Evolutionary conservation across 2,329 filamentous ascomycete genomes (phyloP), one percentile per base, ranked within the genome.

Genomic region (Raffaelea deltoideospora): DNA sequence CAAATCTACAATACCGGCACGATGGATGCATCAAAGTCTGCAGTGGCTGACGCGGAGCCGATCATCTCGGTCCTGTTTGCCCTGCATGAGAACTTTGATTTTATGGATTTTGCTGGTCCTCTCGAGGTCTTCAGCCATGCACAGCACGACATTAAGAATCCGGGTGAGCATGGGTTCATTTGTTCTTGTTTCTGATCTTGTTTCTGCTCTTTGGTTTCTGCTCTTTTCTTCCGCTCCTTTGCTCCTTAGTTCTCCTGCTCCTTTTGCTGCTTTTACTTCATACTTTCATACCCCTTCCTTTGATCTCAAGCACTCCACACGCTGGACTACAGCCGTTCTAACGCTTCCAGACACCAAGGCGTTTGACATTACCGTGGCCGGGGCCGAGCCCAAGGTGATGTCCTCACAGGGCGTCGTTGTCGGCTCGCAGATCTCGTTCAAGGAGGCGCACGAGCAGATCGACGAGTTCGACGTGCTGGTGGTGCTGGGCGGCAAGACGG

Each of bases 391-490:
- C 48, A 64, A 69, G 56, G 61, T 72, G 31, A 51, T 74, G 35
- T 72, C 69, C 20, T 54, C 60, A 30, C 65, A 85, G 56, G 81
- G 81, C 46, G 69, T 79, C 51, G 65, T 75, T 48, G 63, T 90
- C 56, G 72, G 72, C 50, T 75, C 80, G 43, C 78, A 90, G 58
- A 76, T 87, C 56, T 67, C 75, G 53, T 85, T 72, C 66, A 79
- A 81, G 52, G 81, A 88, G 52, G 83, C 82, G 43, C 69, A 84
- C 58, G 72, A 83, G 41, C 66, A 67, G 47, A 70, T 86, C 34
- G 63, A 76, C 46, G 79, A 86, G 45, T 87, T 81, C 54, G 84
- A 92, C 55, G 67, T 90, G 43, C 67, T 92, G 47, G 67, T 90
- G 55, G 63, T 92, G 45, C 68, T 85, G 21, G 84, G 84, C 50